phyloP scores from a whole-genome alignment of 2,329 filamentous ascomycete species.

The Colletotrichum salicis region DNA sequence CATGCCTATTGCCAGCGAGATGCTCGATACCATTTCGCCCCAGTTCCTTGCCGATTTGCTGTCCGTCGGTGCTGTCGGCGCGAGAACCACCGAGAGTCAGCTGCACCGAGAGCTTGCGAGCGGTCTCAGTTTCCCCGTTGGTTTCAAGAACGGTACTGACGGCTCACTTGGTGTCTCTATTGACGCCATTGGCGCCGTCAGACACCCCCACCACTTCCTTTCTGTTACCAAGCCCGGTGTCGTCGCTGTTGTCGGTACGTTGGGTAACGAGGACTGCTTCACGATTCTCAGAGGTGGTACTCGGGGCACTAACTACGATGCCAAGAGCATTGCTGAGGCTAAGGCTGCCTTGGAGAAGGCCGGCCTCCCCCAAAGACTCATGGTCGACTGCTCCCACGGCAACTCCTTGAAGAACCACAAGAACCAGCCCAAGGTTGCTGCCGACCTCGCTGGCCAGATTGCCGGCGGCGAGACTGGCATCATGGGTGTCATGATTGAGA shows the following conservation, averaged over 20 bases:
- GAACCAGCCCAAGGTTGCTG: slow-evolving; percentile 95
- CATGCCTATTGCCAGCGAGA: slow-evolving; percentile 96
- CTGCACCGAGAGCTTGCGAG: slow-evolving; percentile 94
- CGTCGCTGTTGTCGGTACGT: slow-evolving; percentile 92
- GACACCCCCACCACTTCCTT: slow-evolving; percentile 94
- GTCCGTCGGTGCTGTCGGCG: slow-evolving; percentile 91
- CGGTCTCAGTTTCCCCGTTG: slow-evolving; percentile 94
- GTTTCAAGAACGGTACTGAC: slow-evolving; percentile 99
- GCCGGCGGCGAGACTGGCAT: slow-evolving; percentile 84
- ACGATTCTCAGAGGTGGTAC: slow-evolving; percentile 94
- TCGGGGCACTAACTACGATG: slow-evolving; percentile 93
- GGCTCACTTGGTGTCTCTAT: slow-evolving; percentile 89
- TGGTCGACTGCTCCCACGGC: slow-evolving; percentile 98
- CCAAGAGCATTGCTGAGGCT: slow-evolving; percentile 82
- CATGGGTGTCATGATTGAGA: slow-evolving; percentile 99
- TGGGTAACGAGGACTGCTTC: slow-evolving; percentile 96
- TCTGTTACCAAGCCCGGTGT: slow-evolving; percentile 97
- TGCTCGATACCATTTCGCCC: slow-evolving; percentile 97
- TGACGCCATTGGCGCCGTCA: slow-evolving; percentile 93
- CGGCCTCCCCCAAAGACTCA: slow-evolving; percentile 79
- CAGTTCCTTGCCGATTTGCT: slow-evolving; percentile 95
- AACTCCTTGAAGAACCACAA: slow-evolving; percentile 96
- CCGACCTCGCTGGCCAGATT: slow-evolving; percentile 84
- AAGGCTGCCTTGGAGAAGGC: slow-evolving; percentile 82
- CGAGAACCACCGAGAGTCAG: slow-evolving; percentile 96